Conservation (phyloP, 2,329 filamentous ascomycete genomes). For the Fusarium concolor region DNA sequence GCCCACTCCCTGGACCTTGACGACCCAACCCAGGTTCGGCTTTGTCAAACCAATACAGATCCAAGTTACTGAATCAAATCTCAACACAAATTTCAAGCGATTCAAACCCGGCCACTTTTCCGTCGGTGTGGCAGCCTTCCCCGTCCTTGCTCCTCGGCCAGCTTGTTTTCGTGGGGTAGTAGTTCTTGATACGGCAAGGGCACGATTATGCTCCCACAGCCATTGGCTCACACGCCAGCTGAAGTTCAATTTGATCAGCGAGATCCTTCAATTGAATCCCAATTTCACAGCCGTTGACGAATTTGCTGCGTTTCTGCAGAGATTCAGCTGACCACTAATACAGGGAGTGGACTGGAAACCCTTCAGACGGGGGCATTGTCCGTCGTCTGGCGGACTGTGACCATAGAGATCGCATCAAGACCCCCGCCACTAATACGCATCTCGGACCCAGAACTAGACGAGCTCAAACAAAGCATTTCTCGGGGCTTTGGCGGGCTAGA, state of each 20-base stretch:
- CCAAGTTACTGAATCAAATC: slow-evolving; percentile 19
- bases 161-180: slow-evolving; percentile 1
- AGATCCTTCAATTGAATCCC: background rate
- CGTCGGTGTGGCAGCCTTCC: background rate
- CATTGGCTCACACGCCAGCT: background rate
- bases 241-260: background rate
- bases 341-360: slow-evolving; percentile 6
- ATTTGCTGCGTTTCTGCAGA: slow-evolving; percentile 1
- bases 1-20: slow-evolving; percentile 36
- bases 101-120: slow-evolving; percentile 13
- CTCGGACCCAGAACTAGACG: slow-evolving; percentile 3
- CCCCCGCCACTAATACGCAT: slow-evolving; percentile 22
- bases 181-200: slow-evolving; percentile 1
- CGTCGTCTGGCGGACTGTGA: slow-evolving; percentile 14
- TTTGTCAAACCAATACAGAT: slow-evolving; percentile 34
- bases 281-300: background rate
- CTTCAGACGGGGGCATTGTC: slow-evolving; percentile 8
- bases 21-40: slow-evolving; percentile 24
- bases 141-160: slow-evolving; percentile 15
- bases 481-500: slow-evolving; percentile 3
- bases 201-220: background rate
- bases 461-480: slow-evolving; percentile 5
- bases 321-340: slow-evolving; percentile 10
- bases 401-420: slow-evolving; percentile 16
- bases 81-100: slow-evolving; percentile 14